Evolutionary conservation across 306 rosid species (phyloP).

Genomic region (Phaseolus lunatus): DNA sequence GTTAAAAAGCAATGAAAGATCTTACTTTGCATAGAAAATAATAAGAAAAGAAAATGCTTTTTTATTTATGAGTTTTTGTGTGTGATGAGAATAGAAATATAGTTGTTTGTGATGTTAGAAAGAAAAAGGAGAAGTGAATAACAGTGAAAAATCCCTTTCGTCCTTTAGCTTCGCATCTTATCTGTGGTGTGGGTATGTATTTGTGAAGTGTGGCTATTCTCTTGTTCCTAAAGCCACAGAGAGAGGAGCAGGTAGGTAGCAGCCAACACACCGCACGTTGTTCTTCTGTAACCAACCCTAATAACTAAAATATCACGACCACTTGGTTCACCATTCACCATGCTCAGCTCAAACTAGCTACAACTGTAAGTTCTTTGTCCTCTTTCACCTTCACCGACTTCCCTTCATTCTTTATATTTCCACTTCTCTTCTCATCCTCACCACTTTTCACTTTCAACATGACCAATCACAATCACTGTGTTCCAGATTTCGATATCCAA

Average conservation of each 20-base stretch:
- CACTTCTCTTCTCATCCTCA: neutral
- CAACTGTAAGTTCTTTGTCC: neutral
- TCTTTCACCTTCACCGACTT: slow-evolving; percentile 5
- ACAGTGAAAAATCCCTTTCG: slow-evolving; percentile 53
- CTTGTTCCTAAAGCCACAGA: slow-evolving; percentile 6
- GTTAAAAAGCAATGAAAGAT: too few species aligned
- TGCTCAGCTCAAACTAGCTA: slow-evolving; percentile 10
- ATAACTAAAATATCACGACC: neutral
- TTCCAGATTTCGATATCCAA: slow-evolving; percentile 66
- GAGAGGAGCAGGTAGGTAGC: slow-evolving; percentile 20
- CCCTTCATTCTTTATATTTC: neutral
- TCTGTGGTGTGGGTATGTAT: slow-evolving; percentile 29
- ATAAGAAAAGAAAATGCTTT: too few species aligned
- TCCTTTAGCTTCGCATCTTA: slow-evolving; percentile 57
- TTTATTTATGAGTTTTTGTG: too few species aligned
- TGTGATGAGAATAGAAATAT: too few species aligned
- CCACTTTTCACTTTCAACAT: slow-evolving; percentile 29
- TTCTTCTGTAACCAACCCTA: slow-evolving; percentile 18
- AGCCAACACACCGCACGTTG: slow-evolving; percentile 33
- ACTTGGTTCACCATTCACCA: neutral
- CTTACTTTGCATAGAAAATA: too few species aligned
- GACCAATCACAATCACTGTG: slow-evolving; percentile 55
- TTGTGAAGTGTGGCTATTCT: slow-evolving; percentile 15
- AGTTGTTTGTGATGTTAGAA: too few species aligned
- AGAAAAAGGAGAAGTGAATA: too few species aligned